These are phyloP conservation scores for Rhodocollybia butyracea DNA, from an alignment of 768 basidiomycete genomes.

Conservation along the genomic window DNA sequence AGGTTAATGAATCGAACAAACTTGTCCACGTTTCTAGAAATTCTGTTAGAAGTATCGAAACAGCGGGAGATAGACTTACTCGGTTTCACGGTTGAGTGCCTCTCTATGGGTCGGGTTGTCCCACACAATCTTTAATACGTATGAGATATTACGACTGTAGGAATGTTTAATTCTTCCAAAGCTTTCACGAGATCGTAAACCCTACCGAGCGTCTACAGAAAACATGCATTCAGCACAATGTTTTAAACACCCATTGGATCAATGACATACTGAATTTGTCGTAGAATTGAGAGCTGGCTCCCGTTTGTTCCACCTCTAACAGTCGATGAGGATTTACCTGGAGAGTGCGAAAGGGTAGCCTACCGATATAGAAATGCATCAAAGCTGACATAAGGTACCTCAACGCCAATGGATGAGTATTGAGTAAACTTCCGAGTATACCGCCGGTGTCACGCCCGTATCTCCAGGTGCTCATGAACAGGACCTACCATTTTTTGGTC, in stretches of 20 bases:
- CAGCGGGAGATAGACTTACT: conserved; percentile 39
- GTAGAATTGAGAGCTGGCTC: conserved; percentile 97
- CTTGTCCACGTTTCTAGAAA: conserved; percentile 75
- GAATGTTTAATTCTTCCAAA: conserved; percentile 4
- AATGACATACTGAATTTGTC: conserved; percentile 88
- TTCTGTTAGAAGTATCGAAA: conserved; percentile 1
- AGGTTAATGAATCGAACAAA: conserved; percentile 96
- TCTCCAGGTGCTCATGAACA: conserved; percentile 70
- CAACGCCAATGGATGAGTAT: conserved; percentile 79
- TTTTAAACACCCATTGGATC: neutral
- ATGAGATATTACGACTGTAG: conserved; percentile 79
- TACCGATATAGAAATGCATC: conserved; percentile 94
- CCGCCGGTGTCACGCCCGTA: conserved; percentile 67
- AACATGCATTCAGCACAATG: conserved; percentile 7
- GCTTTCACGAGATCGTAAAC: conserved; percentile 12
- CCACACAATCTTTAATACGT: conserved; percentile 89
- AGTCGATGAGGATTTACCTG: conserved; percentile 3
- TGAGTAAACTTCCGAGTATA: conserved; percentile 78
- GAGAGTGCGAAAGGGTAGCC: conserved; percentile 16
- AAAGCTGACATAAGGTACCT: conserved; percentile 88
- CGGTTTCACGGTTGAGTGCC: conserved; percentile 76
- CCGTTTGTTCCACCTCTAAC: conserved; percentile 94
- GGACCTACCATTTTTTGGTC: conserved; percentile 40
- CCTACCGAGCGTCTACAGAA: conserved; percentile 50
- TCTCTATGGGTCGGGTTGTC: conserved; percentile 85